These are phyloP conservation scores for Podospora comata DNA, from an alignment of 495 filamentous ascomycete genomes.

Conservation along the genomic window DNA sequence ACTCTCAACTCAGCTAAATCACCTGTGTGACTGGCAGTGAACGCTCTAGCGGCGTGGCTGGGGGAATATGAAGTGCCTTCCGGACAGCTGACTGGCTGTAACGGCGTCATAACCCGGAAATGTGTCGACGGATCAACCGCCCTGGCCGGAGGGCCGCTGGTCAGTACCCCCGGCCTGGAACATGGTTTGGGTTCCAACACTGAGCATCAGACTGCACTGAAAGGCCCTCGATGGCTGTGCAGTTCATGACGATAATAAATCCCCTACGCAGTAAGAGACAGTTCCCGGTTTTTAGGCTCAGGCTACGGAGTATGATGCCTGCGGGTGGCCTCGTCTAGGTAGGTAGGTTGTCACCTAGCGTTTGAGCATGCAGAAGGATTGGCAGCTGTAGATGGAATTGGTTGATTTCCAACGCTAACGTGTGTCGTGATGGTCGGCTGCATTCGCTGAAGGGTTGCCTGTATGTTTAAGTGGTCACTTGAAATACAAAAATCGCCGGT, in stretches of 20 bases:
- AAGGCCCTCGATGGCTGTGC: neutral
- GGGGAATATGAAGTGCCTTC: neutral
- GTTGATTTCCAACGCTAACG: neutral
- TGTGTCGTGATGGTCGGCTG: neutral
- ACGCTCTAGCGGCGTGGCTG: too few relatives aligned
- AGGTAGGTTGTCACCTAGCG: neutral
- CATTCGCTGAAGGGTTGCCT: neutral
- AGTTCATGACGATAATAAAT: neutral
- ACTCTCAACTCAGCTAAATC: neutral
- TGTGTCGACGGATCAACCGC: neutral
- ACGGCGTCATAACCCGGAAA: neutral
- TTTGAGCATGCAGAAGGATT: conserved; percentile 5
- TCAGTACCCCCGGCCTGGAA: conserved; percentile 10
- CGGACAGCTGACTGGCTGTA: neutral
- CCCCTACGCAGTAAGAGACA: neutral
- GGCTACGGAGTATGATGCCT: neutral
- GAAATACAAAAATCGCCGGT: neutral
- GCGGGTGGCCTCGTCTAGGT: conserved; percentile 1
- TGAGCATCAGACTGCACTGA: conserved; percentile 2
- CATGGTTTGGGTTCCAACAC: conserved; percentile 6
- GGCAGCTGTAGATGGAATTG: conserved; percentile 1
- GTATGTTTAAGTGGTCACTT: neutral
- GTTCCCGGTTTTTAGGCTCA: neutral
- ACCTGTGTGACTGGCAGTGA: too few relatives aligned
- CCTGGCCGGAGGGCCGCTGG: neutral